phyloP scores from a whole-genome alignment of 306 rosid genomes.

The Vicia faba region DNA sequence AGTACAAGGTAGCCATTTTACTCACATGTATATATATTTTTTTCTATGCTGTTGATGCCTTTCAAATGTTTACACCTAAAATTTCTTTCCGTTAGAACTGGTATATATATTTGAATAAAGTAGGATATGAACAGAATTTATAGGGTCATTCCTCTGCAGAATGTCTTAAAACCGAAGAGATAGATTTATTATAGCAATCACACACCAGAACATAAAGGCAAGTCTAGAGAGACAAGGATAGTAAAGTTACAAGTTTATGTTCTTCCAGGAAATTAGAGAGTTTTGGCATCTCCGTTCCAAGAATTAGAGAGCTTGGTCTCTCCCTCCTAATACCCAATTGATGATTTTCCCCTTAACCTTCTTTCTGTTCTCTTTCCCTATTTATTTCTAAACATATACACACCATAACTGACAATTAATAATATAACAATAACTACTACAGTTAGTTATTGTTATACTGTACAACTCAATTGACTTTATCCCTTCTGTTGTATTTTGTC shows the following conservation, averaged over 20 bases:
- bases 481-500: neutral
- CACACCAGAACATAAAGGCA: too few relatives aligned
- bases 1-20: constrained; percentile 70
- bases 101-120: neutral
- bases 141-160: too few relatives aligned
- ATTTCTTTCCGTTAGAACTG: constrained; percentile 24
- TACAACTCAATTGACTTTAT: too few relatives aligned
- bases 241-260: neutral
- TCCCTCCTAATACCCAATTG: neutral
- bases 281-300: neutral
- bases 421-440: neutral
- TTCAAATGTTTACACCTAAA: constrained; percentile 29
- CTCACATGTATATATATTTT: neutral
- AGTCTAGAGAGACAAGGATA: neutral
- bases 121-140: too few relatives aligned
- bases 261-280: neutral
- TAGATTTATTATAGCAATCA: too few relatives aligned
- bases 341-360: neutral
- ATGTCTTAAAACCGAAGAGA: too few relatives aligned
- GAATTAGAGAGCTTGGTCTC: neutral
- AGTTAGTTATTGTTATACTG: neutral
- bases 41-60: constrained; percentile 18
- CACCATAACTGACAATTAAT: neutral
- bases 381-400: neutral
- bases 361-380: neutral